Evolutionary conservation across 495 filamentous ascomycete genomes (phyloP).

Genomic region (Staphylotrichum longicolle): DNA sequence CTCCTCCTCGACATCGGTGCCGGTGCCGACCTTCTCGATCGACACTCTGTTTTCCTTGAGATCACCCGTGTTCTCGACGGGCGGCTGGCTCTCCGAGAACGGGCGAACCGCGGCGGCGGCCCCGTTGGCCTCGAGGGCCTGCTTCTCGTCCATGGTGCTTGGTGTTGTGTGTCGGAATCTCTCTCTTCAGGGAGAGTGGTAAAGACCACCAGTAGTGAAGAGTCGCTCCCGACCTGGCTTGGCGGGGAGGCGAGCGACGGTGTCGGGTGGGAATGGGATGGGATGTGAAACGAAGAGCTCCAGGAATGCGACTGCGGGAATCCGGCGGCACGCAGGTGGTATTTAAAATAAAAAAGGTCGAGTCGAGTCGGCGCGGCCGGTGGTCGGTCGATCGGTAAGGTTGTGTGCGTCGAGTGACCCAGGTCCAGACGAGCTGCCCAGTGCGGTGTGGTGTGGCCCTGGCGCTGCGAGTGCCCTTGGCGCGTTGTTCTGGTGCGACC

Average conservation of each 20-base stretch:
- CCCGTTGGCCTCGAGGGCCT: constrained; percentile 17
- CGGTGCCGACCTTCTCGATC: constrained; percentile 20
- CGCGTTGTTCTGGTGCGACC: no score
- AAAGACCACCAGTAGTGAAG: constrained; percentile 7
- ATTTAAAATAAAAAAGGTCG: constrained; percentile 4
- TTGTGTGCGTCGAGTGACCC: neutral
- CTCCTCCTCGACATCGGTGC: constrained; percentile 24
- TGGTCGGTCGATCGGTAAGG: neutral
- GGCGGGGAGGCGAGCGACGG: neutral
- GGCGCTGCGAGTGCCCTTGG: no score
- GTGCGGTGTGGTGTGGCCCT: neutral
- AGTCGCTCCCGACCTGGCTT: constrained; percentile 8
- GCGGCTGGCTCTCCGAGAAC: constrained; percentile 32
- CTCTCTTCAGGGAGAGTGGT: neutral
- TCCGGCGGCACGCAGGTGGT: neutral
- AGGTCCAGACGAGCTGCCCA: constrained; percentile 7
- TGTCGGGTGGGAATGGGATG: neutral
- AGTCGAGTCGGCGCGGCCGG: neutral
- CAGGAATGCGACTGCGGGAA: neutral
- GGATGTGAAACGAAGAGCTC: neutral
- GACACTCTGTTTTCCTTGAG: constrained; percentile 27
- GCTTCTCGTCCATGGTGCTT: constrained; percentile 32
- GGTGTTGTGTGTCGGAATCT: neutral
- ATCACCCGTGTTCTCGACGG: constrained; percentile 24
- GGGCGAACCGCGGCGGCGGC: constrained; percentile 25